A percentile compares a stretch with the other conserved stretches of the same genome.
Evolutionary conservation across 345 rosid genomes (phyloP).

Genomic region (Passiflora organensis): DNA sequence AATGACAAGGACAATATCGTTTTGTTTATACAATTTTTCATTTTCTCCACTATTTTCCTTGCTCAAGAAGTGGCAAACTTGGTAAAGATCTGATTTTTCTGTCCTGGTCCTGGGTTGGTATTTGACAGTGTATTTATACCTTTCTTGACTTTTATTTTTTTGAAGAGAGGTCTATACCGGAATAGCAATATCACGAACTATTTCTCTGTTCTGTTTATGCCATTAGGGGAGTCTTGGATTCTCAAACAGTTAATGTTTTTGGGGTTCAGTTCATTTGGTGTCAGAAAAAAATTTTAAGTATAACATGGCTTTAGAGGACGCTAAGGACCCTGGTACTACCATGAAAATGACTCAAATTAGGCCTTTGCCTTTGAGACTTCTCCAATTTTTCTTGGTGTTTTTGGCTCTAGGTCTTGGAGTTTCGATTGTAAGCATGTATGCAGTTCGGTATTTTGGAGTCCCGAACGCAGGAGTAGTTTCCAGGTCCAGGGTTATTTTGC

Average conservation of each 20-base stretch:
- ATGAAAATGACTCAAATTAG: constrained; percentile 14
- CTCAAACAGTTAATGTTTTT: too few species aligned
- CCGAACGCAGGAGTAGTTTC: constrained; percentile 11
- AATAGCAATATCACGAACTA: not conserved
- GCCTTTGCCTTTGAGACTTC: constrained; percentile 25
- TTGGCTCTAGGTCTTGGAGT: constrained; percentile 31
- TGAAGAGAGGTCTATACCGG: not conserved
- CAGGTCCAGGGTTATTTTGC: constrained; percentile 15
- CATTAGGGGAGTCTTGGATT: not conserved
- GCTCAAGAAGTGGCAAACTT: constrained; percentile 2
- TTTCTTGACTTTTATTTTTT: not conserved
- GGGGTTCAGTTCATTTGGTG: not conserved
- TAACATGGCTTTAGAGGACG: constrained; percentile 16
- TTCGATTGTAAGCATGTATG: constrained; percentile 26
- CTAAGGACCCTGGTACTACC: constrained; percentile 12
- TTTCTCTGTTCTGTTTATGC: not conserved
- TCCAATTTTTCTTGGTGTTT: constrained; percentile 25
- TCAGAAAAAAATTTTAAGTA: not conserved
- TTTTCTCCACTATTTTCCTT: not conserved
- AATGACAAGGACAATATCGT: not conserved
- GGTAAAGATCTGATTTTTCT: constrained; percentile 14
- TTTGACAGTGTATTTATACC: not conserved
- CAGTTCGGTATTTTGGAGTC: constrained; percentile 20
- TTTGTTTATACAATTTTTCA: not conserved
- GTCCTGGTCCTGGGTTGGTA: too few species aligned